These are phyloP conservation scores for Ustilago shanxiensis DNA, from an alignment of 1,284 basidiomycete species.

Conservation along the genomic window DNA sequence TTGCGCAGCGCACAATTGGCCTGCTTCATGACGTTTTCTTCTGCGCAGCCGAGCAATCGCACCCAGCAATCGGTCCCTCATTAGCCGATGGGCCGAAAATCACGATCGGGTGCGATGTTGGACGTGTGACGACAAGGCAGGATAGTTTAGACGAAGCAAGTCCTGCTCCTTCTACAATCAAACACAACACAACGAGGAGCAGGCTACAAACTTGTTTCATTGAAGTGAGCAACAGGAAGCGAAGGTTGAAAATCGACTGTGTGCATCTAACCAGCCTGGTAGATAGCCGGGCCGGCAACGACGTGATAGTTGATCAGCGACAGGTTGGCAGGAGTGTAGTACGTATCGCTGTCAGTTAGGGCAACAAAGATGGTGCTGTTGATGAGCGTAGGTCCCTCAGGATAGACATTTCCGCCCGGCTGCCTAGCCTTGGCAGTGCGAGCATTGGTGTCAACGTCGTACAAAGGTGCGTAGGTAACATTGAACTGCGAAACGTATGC, in stretches of 20 bases:
- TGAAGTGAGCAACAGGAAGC: too few species aligned
- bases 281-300: conserved; percentile 59
- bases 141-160: too few species aligned
- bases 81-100: background rate
- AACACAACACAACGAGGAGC: too few species aligned
- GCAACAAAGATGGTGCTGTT: conserved; percentile 59
- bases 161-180: too few species aligned
- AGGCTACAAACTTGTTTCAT: too few species aligned
- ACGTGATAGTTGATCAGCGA: conserved; percentile 54
- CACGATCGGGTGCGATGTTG: background rate
- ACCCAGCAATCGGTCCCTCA: background rate
- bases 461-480: conserved; percentile 55
- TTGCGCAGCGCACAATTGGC: background rate
- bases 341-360: conserved; percentile 40
- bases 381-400: conserved; percentile 36
- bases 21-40: background rate
- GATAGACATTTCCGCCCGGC: conserved; percentile 44
- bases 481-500: conserved; percentile 60
- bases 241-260: too few species aligned
- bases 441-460: conserved; percentile 48
- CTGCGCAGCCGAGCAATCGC: background rate
- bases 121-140: background rate
- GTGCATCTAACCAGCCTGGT: conserved; percentile 59
- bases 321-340: conserved; percentile 53
- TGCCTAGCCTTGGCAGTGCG: conserved; percentile 54